These are phyloP conservation scores for Casuarina cunninghamiana DNA, from an alignment of 306 rosid species.

Conservation along the genomic window DNA sequence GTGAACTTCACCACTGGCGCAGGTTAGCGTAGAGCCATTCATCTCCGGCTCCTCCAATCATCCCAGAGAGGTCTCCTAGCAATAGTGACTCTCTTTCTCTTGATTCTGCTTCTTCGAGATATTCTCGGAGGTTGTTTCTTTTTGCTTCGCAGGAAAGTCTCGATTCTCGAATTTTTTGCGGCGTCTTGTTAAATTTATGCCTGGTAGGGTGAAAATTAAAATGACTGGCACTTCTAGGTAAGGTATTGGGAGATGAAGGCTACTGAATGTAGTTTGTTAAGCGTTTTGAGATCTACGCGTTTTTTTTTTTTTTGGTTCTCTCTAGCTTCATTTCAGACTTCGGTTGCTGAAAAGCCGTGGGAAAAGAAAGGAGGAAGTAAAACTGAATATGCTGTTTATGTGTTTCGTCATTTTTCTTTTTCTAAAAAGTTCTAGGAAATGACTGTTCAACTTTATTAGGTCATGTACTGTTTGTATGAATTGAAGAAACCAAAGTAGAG, in stretches of 20 bases:
- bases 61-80: neutral
- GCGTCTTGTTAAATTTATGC: neutral
- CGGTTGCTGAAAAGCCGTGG: conserved; percentile 9
- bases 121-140: neutral
- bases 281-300: conserved; percentile 1
- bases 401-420: neutral
- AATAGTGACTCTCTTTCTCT: neutral
- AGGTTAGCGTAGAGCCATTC: conserved; percentile 7
- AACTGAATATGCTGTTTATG: neutral
- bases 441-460: neutral
- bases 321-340: neutral
- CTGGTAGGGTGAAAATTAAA: neutral
- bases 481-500: neutral
- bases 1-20: conserved; percentile 8
- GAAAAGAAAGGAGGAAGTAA: neutral
- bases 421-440: neutral
- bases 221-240: neutral
- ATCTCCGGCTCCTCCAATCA: neutral
- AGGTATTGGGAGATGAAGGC: neutral
- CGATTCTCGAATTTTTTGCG: neutral
- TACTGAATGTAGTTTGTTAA: neutral
- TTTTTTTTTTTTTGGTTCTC: neutral
- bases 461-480: neutral
- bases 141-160: neutral
- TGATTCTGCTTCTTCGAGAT: neutral